These are phyloP conservation scores for Saturnispora dispora DNA, from an alignment of 805 yeast genomes.

Conservation along the genomic window DNA sequence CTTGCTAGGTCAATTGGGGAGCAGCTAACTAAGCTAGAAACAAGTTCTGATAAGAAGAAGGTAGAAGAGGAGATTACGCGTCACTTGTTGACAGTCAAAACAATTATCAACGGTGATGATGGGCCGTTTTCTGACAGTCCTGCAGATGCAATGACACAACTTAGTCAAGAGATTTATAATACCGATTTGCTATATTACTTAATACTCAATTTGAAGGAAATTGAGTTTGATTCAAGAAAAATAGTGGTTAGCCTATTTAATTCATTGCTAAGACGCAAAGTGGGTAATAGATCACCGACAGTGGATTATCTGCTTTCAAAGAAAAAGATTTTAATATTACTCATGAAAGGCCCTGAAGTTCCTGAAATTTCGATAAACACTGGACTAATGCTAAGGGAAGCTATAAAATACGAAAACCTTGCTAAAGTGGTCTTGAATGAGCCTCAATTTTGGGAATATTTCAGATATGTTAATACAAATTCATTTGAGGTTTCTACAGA, in stretches of 20 bases:
- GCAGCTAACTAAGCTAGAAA: slow-evolving; percentile 54
- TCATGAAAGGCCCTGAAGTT: slow-evolving; percentile 66
- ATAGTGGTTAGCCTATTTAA: slow-evolving; percentile 68
- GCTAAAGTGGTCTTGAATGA: slow-evolving; percentile 50
- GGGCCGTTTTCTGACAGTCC: slow-evolving; percentile 27
- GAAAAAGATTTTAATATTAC: slow-evolving; percentile 53
- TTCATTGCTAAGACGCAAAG: slow-evolving; percentile 68
- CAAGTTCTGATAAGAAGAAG: slow-evolving; percentile 31
- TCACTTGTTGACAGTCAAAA: slow-evolving; percentile 52
- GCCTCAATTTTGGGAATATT: slow-evolving; percentile 70
- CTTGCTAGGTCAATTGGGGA: slow-evolving; percentile 70
- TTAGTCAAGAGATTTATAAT: slow-evolving; percentile 72
- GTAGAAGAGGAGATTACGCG: slow-evolving; percentile 68
- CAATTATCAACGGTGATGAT: slow-evolving; percentile 46
- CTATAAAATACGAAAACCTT: slow-evolving; percentile 68
- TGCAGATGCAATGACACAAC: slow-evolving; percentile 65
- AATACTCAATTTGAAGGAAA: slow-evolving; percentile 46
- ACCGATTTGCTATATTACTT: slow-evolving; percentile 60
- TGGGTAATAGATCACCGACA: slow-evolving; percentile 72
- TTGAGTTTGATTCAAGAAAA: slow-evolving; percentile 87
- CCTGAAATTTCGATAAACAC: slow-evolving; percentile 64
- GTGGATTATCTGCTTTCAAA: slow-evolving; percentile 69
- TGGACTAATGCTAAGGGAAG: slow-evolving; percentile 77
- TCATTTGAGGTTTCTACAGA: slow-evolving; percentile 89
- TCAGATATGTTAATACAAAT: slow-evolving; percentile 63